A percentile compares a stretch with the other conserved stretches of the same genome.
These are phyloP conservation scores for Xylariaceae sp. DNA, from an alignment of 2,329 filamentous ascomycete species.

Conservation along the genomic window DNA sequence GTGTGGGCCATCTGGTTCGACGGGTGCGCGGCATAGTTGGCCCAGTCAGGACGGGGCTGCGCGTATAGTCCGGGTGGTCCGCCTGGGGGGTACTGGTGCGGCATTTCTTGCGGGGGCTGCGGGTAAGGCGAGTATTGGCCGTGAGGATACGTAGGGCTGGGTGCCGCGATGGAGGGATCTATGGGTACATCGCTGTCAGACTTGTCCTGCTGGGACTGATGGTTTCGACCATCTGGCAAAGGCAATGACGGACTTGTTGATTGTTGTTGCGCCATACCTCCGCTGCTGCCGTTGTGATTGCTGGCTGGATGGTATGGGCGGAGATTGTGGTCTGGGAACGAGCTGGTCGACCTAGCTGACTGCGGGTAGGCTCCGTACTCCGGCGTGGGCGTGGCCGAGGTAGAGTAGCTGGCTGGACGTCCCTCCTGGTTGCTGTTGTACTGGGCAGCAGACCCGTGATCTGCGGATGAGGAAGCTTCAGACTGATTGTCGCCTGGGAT, in stretches of 20 bases:
- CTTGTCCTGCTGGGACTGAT: constrained; percentile 72
- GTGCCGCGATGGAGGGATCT: constrained; percentile 96
- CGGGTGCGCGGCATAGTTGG: constrained; percentile 52
- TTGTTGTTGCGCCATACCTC: constrained; percentile 97
- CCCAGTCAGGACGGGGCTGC: constrained; percentile 71
- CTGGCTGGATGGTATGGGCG: constrained; percentile 76
- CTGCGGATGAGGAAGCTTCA: constrained; percentile 82
- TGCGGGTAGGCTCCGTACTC: constrained; percentile 78
- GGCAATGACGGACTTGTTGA: constrained; percentile 95
- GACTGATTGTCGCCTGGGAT: constrained; percentile 65
- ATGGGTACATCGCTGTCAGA: constrained; percentile 97
- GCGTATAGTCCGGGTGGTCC: constrained; percentile 55
- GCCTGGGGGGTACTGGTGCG: constrained; percentile 65
- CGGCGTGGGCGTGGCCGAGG: constrained; percentile 77
- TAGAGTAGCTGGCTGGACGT: constrained; percentile 64
- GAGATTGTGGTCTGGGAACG: constrained; percentile 83
- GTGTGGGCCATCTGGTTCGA: constrained; percentile 45
- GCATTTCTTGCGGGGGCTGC: constrained; percentile 77
- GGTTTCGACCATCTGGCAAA: constrained; percentile 74
- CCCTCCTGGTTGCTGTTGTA: constrained; percentile 80
- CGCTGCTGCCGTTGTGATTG: constrained; percentile 65
- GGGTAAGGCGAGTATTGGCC: constrained; percentile 82
- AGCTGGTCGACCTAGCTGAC: constrained; percentile 67
- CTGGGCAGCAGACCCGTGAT: constrained; percentile 89
- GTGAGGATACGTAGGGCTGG: constrained; percentile 85